A percentile compares a stretch with the other conserved stretches of the same genome.
Conservation (phyloP, 371 early-diverging fungal species). For the Phascolomyces articulosus region DNA sequence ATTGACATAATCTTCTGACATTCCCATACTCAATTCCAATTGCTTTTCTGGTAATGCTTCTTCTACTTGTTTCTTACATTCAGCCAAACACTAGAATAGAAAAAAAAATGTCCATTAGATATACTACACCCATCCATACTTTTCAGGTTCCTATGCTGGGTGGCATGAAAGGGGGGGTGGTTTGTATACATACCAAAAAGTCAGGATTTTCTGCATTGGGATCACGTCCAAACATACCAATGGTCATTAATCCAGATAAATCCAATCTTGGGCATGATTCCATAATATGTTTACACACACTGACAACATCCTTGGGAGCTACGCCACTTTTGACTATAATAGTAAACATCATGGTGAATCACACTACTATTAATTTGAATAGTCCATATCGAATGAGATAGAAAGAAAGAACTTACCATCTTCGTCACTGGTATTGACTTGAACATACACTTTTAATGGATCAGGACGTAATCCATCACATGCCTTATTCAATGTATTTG, state of each 20-base stretch:
- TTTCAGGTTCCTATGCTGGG: no score
- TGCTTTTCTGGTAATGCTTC: conserved; percentile 24
- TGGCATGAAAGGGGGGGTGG: no score
- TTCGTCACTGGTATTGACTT: conserved; percentile 95
- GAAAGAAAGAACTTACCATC: conserved; percentile 55
- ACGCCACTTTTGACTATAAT: conserved; percentile 84
- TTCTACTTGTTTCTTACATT: conserved; percentile 39
- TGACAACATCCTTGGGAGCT: conserved; percentile 42
- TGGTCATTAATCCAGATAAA: conserved; percentile 93
- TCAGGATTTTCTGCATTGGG: conserved; percentile 77
- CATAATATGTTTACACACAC: conserved; percentile 66
- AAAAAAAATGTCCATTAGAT: no score
- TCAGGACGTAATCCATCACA: conserved; percentile 48
- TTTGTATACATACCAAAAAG: conserved; percentile 64
- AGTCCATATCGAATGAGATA: no score
- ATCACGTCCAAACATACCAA: conserved; percentile 76
- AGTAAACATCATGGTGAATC: background rate
- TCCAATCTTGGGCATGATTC: conserved; percentile 69
- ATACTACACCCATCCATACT: no score
- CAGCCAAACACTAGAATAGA: conserved; percentile 40
- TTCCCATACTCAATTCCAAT: conserved; percentile 94
- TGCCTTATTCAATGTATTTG: conserved; percentile 79
- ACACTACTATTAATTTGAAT: no score
- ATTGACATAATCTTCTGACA: conserved; percentile 92
- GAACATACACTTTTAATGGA: conserved; percentile 83